Evolutionary conservation across 331 rosid species (phyloP).

Genomic region (Stylosanthes scabra): DNA sequence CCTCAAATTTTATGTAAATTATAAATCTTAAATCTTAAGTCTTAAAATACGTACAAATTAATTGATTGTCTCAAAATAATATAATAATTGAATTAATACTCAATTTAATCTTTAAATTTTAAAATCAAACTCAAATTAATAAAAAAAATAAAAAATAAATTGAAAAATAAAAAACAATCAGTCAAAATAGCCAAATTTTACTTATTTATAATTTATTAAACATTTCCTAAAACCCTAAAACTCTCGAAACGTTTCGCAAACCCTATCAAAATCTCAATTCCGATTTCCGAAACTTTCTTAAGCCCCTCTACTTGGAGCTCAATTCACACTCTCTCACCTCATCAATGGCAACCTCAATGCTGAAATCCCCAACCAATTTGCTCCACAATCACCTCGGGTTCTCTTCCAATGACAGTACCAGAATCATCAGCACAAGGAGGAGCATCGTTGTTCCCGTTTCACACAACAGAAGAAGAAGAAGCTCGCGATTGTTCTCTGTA

Average conservation of each 20-base stretch:
- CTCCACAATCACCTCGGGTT: conserved; percentile 31
- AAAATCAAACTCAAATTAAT: too few relatives aligned
- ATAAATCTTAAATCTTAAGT: too few relatives aligned
- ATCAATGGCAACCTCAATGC: conserved; percentile 35
- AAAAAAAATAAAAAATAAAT: too few relatives aligned
- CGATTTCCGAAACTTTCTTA: conserved; percentile 12
- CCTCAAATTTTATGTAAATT: too few relatives aligned
- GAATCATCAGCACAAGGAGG: neutral
- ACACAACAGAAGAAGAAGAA: conserved; percentile 33
- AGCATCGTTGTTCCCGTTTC: conserved; percentile 11
- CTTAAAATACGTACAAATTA: too few relatives aligned
- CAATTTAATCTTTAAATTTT: too few relatives aligned
- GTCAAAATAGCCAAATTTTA: too few relatives aligned
- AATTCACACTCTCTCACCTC: neutral
- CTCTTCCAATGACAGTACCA: conserved; percentile 16
- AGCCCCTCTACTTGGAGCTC: conserved; percentile 20
- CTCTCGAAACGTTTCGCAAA: conserved; percentile 1
- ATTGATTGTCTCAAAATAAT: too few relatives aligned
- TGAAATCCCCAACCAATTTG: conserved; percentile 28
- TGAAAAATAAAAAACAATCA: too few relatives aligned
- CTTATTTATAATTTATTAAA: too few relatives aligned
- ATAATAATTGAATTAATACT: too few relatives aligned
- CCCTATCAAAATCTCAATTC: neutral
- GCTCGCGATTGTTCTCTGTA: conserved; percentile 14
- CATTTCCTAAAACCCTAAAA: neutral